Base-by-base conservation (phyloP, 2,329 filamentous ascomycete genomes). In the Cadophora gregata region DNA sequence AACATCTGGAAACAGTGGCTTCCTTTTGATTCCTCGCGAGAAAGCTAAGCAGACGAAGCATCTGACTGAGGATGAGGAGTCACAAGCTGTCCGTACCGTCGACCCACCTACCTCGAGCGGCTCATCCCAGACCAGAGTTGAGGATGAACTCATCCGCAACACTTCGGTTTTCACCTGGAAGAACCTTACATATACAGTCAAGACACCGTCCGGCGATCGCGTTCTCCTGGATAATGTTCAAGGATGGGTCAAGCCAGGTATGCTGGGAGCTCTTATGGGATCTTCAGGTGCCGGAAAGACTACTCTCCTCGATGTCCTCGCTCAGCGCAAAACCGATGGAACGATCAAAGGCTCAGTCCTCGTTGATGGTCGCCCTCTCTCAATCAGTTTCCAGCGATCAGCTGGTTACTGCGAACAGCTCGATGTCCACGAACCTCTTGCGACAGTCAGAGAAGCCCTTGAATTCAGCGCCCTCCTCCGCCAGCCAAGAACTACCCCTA, bases 391-490 rank as follows among this genome's bases (percentile, higher is more conserved):
- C 84, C 93, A 97, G 78, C 90, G 93, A 24, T 76, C 74, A 24
- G 71, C 75, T 0, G 93, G 93, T 51, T 97, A 97, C 73, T 93
- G 94, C 42, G 93, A 97, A 76, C 94, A 97, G 78, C 92, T 97
- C 76, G 94, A 97, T 85, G 84, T 97, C 14, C 93, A 97, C 77
- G 84, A 97, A 58, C 84, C 90, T 58, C 96, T 93, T 25, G 60
- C 72, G 0, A 97, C 94, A 1, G 93, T 97, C 33, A 89, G 94
- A 68, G 95, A 97, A 80, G 93, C 93, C 8, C 84, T 98, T 36
- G 88, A 88, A 73, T 97, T 97, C 79, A 93, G 90, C 73, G 94
- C 94, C n/a, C 79, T 95, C 6, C 89, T 97, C 50, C 91, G 95
- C 66, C 94, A 97, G 76, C 92, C 94, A 0, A 88, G 87, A 63